Conservation (phyloP, 192 early-diverging fungal genomes). For the Coemansia sp. region DNA sequence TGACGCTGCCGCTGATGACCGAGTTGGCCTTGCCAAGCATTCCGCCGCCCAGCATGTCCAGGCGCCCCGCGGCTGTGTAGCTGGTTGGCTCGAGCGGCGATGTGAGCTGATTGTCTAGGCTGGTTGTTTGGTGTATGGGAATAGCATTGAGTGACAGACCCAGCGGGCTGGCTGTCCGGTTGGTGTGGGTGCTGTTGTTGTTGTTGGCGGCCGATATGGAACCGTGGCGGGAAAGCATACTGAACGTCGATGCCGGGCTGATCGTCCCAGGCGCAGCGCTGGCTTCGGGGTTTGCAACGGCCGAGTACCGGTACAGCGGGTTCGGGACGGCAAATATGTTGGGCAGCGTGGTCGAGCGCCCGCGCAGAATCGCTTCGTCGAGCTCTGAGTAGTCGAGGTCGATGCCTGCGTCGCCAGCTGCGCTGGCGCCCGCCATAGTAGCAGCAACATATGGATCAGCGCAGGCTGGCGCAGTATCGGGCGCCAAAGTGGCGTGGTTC, state of each 20-base stretch:
- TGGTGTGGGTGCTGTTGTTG: constrained; percentile 34
- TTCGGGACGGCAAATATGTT: constrained; percentile 39
- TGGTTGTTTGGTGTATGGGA: constrained; percentile 37
- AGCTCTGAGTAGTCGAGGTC: constrained; percentile 42
- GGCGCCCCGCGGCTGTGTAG: constrained; percentile 1
- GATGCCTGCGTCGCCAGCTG: not conserved
- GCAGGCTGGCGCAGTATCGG: not conserved
- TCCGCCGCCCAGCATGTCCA: constrained; percentile 4
- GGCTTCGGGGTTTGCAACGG: constrained; percentile 7
- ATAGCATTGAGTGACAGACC: constrained; percentile 29
- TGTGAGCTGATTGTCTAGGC: constrained; percentile 35
- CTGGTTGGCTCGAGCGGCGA: constrained; percentile 11
- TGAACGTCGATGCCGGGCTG: constrained; percentile 31
- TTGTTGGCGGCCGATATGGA: constrained; percentile 32
- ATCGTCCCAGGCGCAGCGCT: constrained; percentile 11
- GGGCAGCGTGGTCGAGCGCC: constrained; percentile 44
- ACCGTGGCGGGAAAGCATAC: constrained; percentile 44
- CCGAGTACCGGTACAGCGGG: constrained; percentile 26
- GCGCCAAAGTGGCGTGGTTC: constrained; percentile 1
- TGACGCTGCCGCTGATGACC: constrained; percentile 17
- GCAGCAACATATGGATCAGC: not conserved
- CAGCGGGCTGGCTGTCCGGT: constrained; percentile 41
- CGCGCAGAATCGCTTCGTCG: constrained; percentile 49
- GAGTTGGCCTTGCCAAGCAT: constrained; percentile 1
- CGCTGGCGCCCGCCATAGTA: not conserved